Conservation (phyloP, 768 basidiomycete genomes). For the Phanerochaete carnosa region DNA sequence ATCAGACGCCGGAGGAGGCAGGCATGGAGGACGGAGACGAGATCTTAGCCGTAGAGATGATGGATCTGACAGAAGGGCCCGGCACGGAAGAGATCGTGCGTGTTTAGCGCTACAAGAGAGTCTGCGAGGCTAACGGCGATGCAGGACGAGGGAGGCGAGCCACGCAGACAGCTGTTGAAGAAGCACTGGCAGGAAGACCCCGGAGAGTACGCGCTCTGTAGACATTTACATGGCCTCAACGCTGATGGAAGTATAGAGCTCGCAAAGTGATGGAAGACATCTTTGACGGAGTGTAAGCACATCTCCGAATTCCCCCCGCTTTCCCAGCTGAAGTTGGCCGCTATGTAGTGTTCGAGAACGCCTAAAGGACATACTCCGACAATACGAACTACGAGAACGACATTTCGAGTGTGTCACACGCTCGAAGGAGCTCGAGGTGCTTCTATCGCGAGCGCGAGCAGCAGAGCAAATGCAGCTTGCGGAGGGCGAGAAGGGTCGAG, state of each 20-base stretch:
- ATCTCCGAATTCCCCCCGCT: background rate
- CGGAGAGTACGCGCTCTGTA: constrained; percentile 50
- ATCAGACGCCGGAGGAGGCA: constrained; percentile 82
- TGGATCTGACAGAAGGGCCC: constrained; percentile 80
- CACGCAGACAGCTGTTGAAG: constrained; percentile 64
- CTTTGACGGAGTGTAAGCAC: constrained; percentile 78
- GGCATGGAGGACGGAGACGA: constrained; percentile 89
- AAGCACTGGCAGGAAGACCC: constrained; percentile 82
- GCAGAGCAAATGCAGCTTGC: constrained; percentile 85
- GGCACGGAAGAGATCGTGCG: constrained; percentile 59
- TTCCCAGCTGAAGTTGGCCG: background rate
- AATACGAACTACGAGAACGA: constrained; percentile 86
- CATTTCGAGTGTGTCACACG: constrained; percentile 92
- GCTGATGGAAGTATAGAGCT: constrained; percentile 43
- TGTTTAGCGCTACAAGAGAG: constrained; percentile 4
- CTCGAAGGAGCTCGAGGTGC: constrained; percentile 87
- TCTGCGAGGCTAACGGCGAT: background rate
- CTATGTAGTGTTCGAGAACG: constrained; percentile 71
- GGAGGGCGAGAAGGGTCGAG: constrained; percentile 67
- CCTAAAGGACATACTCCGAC: constrained; percentile 80
- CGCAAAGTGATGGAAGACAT: constrained; percentile 75
- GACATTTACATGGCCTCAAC: background rate
- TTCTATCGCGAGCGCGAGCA: constrained; percentile 82
- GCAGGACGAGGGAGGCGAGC: constrained; percentile 65
- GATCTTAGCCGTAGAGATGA: constrained; percentile 84